A percentile compares a stretch with the other conserved stretches of the same genome.
phyloP scores from a whole-genome alignment of 257 asterid species.

The Echium plantagineum region DNA sequence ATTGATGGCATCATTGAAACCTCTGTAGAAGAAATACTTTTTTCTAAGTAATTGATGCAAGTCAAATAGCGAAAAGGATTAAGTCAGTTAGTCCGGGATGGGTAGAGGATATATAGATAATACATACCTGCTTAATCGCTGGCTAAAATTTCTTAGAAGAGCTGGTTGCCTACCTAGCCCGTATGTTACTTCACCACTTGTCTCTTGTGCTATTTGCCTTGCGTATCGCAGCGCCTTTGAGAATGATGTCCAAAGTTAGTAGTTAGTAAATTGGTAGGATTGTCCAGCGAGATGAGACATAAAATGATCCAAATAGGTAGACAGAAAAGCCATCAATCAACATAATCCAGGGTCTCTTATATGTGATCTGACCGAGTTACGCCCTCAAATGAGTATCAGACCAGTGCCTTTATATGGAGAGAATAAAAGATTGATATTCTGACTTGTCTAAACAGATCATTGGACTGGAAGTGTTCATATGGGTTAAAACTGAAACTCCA shows the following conservation, averaged over 20 bases:
- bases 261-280: background rate
- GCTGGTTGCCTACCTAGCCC: conserved; percentile 96
- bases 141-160: conserved; percentile 89
- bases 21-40: conserved; percentile 38
- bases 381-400: no score
- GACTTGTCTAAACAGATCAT: no score
- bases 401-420: no score
- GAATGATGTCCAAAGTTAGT: background rate
- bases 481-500: no score
- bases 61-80: background rate
- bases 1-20: conserved; percentile 86
- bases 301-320: background rate
- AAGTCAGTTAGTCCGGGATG: background rate
- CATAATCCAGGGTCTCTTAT: background rate
- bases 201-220: conserved; percentile 91
- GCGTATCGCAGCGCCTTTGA: conserved; percentile 35
- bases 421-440: no score
- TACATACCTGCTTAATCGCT: conserved; percentile 75
- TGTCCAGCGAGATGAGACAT: no score
- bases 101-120: background rate
- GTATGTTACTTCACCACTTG: conserved; percentile 79
- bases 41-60: background rate
- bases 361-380: no score
- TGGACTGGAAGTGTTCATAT: no score
- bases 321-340: background rate